Conservation (phyloP, 2,329 filamentous ascomycete species). For the Dichotomopilus funicola region DNA sequence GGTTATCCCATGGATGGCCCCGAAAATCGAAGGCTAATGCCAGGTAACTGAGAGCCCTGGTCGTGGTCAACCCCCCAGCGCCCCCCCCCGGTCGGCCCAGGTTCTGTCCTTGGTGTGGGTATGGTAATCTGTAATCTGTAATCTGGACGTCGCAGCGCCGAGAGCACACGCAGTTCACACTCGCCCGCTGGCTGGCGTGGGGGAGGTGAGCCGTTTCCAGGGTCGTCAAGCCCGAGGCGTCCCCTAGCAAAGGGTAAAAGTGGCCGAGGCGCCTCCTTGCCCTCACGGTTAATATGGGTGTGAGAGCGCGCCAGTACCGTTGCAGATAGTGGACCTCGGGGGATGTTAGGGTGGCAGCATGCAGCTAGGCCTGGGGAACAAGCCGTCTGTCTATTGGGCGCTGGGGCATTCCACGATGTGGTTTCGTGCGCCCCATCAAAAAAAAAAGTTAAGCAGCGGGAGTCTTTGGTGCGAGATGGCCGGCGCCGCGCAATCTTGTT, state of each 20-base stretch:
- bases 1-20: conserved; percentile 20
- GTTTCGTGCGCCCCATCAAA: conserved; percentile 12
- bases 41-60: conserved; percentile 19
- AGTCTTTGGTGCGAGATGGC: not conserved
- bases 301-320: conserved; percentile 18
- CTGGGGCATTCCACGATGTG: not conserved
- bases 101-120: not conserved
- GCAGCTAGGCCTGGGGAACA: conserved; percentile 2
- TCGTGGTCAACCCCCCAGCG: not conserved
- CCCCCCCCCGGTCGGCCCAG: not conserved
- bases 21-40: conserved; percentile 27
- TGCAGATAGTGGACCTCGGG: conserved; percentile 13
- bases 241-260: not conserved
- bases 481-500: conserved; percentile 1
- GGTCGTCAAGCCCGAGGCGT: not conserved
- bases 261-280: conserved; percentile 3
- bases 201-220: not conserved
- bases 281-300: conserved; percentile 19
- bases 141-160: not conserved
- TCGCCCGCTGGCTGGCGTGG: too few relatives aligned
- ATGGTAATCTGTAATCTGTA: not conserved
- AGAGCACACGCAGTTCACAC: conserved; percentile 14
- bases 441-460: not conserved
- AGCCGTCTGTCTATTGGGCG: conserved; percentile 10
- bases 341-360: conserved; percentile 6